Percentiles rank a stretch among this genome's conserved stretches.
Conservation (phyloP, 2,329 filamentous ascomycete species). For the Colletotrichum lupini region DNA sequence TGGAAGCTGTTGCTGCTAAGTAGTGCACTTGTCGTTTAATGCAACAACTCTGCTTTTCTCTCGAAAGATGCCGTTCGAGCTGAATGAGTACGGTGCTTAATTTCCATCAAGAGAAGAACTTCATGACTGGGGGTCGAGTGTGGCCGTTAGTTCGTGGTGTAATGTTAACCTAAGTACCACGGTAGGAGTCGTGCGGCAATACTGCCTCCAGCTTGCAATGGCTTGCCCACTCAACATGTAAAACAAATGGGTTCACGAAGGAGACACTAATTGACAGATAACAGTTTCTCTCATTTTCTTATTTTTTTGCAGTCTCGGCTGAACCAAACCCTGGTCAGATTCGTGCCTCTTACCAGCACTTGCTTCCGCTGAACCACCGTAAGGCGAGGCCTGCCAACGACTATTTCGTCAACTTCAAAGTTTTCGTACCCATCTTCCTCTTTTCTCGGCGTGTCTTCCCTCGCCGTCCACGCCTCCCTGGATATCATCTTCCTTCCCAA, state of each 20-base stretch:
- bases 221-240: no score
- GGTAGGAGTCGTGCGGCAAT: no score
- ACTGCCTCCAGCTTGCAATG: no score
- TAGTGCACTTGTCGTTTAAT: neutral
- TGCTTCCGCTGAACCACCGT: neutral
- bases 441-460: neutral
- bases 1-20: neutral
- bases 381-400: neutral
- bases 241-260: no score
- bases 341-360: conserved; percentile 14
- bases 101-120: no score
- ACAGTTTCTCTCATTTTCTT: neutral
- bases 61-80: neutral
- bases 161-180: no score
- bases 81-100: neutral
- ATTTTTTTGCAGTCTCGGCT: neutral
- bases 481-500: neutral
- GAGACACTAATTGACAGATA: no score
- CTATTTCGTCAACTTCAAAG: neutral
- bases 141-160: no score
- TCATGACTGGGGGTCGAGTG: no score
- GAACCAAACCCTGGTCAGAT: neutral
- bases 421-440: neutral
- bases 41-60: neutral
- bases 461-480: neutral